A percentile compares a stretch with the other conserved stretches of the same genome.
Conservation (phyloP, 2,329 filamentous ascomycete species). For the Botrytis squamosa region DNA sequence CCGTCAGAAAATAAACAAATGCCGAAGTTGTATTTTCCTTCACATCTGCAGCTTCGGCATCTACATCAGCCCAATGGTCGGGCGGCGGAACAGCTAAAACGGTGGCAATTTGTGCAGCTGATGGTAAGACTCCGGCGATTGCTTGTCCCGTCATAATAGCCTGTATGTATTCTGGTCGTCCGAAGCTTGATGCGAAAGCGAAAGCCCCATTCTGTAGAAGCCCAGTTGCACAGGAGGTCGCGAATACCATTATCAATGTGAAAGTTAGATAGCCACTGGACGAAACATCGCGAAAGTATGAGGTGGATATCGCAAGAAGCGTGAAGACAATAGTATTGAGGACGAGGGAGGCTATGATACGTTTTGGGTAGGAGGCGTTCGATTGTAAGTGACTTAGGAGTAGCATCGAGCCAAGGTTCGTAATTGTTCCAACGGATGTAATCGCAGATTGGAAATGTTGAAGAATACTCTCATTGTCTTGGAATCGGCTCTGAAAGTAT, state of each 20-base stretch:
- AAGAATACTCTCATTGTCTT: conserved; percentile 65
- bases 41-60: conserved; percentile 31
- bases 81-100: conserved; percentile 65
- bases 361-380: conserved; percentile 80
- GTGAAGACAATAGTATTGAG: conserved; percentile 77
- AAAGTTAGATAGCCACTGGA: conserved; percentile 74
- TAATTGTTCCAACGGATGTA: conserved; percentile 79
- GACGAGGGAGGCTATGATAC: conserved; percentile 74
- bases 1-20: conserved; percentile 88
- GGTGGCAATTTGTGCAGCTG: conserved; percentile 80
- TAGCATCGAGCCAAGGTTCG: conserved; percentile 74
- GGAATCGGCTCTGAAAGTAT: conserved; percentile 85
- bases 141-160: conserved; percentile 95
- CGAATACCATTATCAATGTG: conserved; percentile 76
- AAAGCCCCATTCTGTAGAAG: conserved; percentile 93
- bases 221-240: conserved; percentile 76
- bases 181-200: conserved; percentile 85
- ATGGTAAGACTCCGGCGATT: conserved; percentile 85
- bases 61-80: conserved; percentile 36
- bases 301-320: conserved; percentile 77
- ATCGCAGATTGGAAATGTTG: conserved; percentile 88
- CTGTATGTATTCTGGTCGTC: conserved; percentile 84
- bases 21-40: conserved; percentile 64
- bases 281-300: conserved; percentile 60
- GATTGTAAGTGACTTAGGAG: conserved; percentile 78